phyloP scores from a whole-genome alignment of 495 filamentous ascomycete genomes.

The Penicillium maclennaniae region DNA sequence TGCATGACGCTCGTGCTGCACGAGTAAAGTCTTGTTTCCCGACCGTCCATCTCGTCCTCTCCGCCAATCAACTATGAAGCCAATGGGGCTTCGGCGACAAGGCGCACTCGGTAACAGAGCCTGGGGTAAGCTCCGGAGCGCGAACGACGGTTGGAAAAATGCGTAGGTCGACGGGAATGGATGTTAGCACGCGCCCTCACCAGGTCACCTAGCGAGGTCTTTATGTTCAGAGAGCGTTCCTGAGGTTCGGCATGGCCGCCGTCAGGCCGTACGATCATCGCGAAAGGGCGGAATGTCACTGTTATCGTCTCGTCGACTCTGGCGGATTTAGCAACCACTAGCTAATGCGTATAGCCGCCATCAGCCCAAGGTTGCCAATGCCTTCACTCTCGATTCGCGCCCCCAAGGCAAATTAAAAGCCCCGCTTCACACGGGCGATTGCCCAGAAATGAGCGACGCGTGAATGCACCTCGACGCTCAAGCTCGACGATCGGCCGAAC shows the following conservation, averaged over 20 bases:
- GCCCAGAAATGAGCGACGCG: conserved; percentile 1
- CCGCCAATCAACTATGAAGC: background rate
- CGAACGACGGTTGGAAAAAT: conserved; percentile 1
- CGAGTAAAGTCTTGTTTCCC: background rate
- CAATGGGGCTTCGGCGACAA: background rate
- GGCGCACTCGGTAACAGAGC: background rate
- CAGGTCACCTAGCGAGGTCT: background rate
- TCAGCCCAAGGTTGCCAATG: background rate
- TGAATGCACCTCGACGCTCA: background rate
- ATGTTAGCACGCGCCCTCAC: background rate
- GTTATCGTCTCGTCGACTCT: background rate
- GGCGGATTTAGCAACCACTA: background rate
- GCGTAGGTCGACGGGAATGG: conserved; percentile 2
- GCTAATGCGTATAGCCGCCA: conserved; percentile 1
- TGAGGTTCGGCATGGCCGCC: background rate
- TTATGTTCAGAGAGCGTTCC: conserved; percentile 2
- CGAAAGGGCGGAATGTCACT: background rate
- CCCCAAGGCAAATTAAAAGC: conserved; percentile 2
- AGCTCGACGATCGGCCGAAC: background rate
- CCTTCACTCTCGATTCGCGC: background rate
- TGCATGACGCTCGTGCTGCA: conserved; percentile 2
- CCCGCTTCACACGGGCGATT: background rate
- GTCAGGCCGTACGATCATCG: conserved; percentile 1
- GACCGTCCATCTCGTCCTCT: background rate
- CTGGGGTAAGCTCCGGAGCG: background rate